Percentiles rank a stretch among this genome's conserved stretches.
These are phyloP conservation scores for Pouteria glomerata DNA, from an alignment of 148 eudicot species.

Conservation along the genomic window DNA sequence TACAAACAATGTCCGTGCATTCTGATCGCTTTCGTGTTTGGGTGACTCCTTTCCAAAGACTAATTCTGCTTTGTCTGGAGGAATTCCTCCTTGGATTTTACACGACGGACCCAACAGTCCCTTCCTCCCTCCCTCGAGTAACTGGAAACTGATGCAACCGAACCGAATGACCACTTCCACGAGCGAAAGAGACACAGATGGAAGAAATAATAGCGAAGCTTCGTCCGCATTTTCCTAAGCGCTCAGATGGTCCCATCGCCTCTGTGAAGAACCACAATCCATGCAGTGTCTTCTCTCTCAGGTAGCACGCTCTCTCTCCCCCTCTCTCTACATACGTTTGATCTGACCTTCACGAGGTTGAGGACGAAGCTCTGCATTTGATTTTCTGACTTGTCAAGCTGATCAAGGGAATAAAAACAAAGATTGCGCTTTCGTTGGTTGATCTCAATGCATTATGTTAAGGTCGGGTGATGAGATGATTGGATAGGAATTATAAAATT, in stretches of 20 bases:
- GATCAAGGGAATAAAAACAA: neutral
- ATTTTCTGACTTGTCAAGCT: neutral
- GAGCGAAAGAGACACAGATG: too few species aligned
- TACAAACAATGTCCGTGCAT: too few species aligned
- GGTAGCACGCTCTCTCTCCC: conserved; percentile 11
- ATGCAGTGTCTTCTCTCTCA: neutral
- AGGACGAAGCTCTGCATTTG: neutral
- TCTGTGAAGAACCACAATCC: neutral
- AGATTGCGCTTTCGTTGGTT: neutral
- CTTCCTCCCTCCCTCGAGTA: too few species aligned
- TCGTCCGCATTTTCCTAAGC: neutral
- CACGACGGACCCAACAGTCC: too few species aligned
- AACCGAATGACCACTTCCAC: too few species aligned
- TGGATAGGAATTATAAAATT: neutral
- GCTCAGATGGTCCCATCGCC: neutral
- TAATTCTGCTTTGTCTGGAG: too few species aligned
- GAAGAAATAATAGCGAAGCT: conserved; percentile 9
- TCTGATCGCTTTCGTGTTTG: too few species aligned
- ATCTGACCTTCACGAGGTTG: neutral
- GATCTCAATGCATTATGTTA: neutral
- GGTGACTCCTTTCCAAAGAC: too few species aligned
- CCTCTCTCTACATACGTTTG: neutral
- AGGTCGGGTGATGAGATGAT: neutral
- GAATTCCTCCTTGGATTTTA: too few species aligned
- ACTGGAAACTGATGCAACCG: too few species aligned